Percentiles rank a stretch among this genome's conserved stretches.
Conservation (phyloP, 129 eudicot species). For the Arctium lappa region DNA sequence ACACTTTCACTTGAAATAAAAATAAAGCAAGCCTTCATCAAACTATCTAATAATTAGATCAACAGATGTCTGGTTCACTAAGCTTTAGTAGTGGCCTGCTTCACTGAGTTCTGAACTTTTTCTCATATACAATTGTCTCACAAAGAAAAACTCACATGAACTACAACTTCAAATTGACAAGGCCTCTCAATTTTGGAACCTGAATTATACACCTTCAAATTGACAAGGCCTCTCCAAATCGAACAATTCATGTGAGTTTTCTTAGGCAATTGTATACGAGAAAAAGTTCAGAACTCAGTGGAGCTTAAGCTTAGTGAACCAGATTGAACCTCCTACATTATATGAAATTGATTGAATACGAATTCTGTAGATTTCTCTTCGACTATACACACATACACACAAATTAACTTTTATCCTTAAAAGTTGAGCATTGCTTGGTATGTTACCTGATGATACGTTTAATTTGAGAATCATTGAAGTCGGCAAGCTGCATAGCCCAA, state of each 20-base stretch:
- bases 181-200: too few relatives aligned
- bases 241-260: too few relatives aligned
- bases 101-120: too few relatives aligned
- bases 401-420: neutral
- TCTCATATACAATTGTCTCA: too few relatives aligned
- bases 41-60: neutral
- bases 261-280: too few relatives aligned
- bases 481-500: slow-evolving; percentile 85
- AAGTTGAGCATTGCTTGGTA: neutral
- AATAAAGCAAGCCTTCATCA: neutral
- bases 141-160: too few relatives aligned
- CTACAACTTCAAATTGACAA: too few relatives aligned
- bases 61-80: neutral
- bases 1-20: neutral
- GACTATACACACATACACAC: neutral
- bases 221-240: too few relatives aligned
- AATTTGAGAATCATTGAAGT: slow-evolving; percentile 61
- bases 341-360: neutral
- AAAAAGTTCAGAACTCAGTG: too few relatives aligned
- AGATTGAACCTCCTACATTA: neutral
- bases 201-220: too few relatives aligned
- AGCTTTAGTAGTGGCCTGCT: too few relatives aligned
- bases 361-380: neutral
- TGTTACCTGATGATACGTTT: slow-evolving; percentile 69
- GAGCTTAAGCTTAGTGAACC: neutral